Conservation (phyloP, 2,329 filamentous ascomycete species). For the Verticillium albo-atrum region DNA sequence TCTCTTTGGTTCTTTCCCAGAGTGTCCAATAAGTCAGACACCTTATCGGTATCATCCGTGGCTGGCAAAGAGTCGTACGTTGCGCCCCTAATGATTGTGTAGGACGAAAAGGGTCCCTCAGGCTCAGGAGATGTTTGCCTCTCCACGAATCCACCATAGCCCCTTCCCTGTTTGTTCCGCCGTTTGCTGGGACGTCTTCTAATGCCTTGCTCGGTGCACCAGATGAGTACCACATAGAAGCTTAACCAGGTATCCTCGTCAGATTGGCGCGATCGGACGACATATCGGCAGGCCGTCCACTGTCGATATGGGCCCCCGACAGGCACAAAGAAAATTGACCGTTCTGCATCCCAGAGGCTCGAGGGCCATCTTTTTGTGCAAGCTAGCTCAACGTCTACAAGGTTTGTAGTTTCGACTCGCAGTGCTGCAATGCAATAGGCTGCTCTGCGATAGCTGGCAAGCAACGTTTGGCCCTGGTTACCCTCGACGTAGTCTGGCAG, state of each 20-base stretch:
- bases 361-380: neutral
- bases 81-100: too few relatives aligned
- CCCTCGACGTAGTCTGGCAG: neutral
- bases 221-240: neutral
- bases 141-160: neutral
- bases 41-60: too few relatives aligned
- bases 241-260: neutral
- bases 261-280: neutral
- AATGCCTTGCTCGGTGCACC: neutral
- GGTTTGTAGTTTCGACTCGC: neutral
- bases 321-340: neutral
- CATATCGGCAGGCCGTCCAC: neutral
- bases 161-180: neutral
- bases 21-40: neutral
- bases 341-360: neutral
- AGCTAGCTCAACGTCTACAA: neutral
- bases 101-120: too few relatives aligned
- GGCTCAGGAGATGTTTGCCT: neutral
- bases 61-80: too few relatives aligned
- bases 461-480: neutral
- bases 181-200: neutral
- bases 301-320: neutral
- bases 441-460: neutral
- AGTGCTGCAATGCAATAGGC: neutral
- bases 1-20: neutral